Conservation (phyloP, 129 eudicot species). For the Tagetes patula region DNA sequence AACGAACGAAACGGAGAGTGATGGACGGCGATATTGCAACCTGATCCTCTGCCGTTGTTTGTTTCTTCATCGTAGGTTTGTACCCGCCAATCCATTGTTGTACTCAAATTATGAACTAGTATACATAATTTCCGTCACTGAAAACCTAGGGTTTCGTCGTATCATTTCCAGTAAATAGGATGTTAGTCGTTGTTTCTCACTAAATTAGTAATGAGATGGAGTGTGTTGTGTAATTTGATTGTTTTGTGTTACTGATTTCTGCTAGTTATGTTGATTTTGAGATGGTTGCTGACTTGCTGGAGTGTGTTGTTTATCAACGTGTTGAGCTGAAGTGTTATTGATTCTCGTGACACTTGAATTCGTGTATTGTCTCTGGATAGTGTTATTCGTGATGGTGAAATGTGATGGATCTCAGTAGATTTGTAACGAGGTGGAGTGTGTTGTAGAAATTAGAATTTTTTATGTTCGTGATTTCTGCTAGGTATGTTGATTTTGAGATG, state of each 20-base stretch:
- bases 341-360: too few species aligned
- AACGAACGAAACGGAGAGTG: neutral
- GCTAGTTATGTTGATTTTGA: too few species aligned
- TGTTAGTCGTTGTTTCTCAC: neutral
- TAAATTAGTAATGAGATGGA: too few species aligned
- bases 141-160: slow-evolving; percentile 34
- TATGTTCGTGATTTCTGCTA: neutral
- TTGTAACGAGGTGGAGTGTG: neutral
- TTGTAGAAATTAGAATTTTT: slow-evolving; percentile 7
- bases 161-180: neutral
- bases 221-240: neutral
- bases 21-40: slow-evolving; percentile 24
- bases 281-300: too few species aligned
- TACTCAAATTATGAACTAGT: neutral
- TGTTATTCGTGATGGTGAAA: too few species aligned
- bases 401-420: too few species aligned
- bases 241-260: too few species aligned
- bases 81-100: neutral
- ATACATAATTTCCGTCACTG: neutral
- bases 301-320: too few species aligned
- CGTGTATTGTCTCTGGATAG: too few species aligned
- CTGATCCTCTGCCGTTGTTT: slow-evolving; percentile 29
- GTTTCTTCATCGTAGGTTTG: slow-evolving; percentile 35
- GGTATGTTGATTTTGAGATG: slow-evolving; percentile 12
- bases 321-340: too few species aligned